Base-by-base conservation (phyloP, 2,329 filamentous ascomycete species). In the Epichloe bromicola region DNA sequence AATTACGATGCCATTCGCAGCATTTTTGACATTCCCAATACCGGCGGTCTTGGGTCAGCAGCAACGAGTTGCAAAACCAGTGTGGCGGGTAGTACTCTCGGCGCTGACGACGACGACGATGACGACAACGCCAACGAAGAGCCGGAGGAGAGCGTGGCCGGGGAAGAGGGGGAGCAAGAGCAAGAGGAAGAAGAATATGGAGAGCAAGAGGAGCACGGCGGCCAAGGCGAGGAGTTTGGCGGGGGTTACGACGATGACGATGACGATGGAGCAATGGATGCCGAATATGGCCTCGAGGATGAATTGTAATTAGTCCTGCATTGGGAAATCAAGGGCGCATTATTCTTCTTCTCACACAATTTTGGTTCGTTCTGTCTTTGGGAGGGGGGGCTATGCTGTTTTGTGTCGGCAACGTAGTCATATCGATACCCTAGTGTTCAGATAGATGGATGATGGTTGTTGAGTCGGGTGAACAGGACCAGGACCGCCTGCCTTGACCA, bases 1-100 rank as follows among this genome's bases (percentile, higher is more conserved):
- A 87, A 88, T 58, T 88, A 88, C 64, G 76, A 79, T 50, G 77
- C 75, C 38, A 76, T 84, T 55, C 70, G 73, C 43, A 75, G 71
- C 53, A 72, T 83, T 23, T 82, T 83, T 54, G 73, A 76, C 57
- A 64, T 68, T 57, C 64, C 67, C 20, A 68, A 70, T 55, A 62
- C 63, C 36, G 65, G 62, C 2, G 73, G 72, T 0, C 70, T 74
- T 0, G 76, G 75, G 0, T 78, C 75, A 23, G 72, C 71, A 12
- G 70, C 71, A 0, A 75, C 71, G 38, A 78, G 74, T 51, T 68
- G 69, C 48, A 70, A 62, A 61, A 71, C 63, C 19, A 69, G 67
- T 41, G 53, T 65, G 36, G 66, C 64, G 1, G 66, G 65, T 0
- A 70, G 68, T 34, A 61, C 61, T 10, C 56, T 67, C 12, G 66